Percentiles rank a stretch among this genome's conserved stretches.
Evolutionary conservation across 176 grass and related monocot species (phyloP).

Genomic region (Thalia dealbata): DNA sequence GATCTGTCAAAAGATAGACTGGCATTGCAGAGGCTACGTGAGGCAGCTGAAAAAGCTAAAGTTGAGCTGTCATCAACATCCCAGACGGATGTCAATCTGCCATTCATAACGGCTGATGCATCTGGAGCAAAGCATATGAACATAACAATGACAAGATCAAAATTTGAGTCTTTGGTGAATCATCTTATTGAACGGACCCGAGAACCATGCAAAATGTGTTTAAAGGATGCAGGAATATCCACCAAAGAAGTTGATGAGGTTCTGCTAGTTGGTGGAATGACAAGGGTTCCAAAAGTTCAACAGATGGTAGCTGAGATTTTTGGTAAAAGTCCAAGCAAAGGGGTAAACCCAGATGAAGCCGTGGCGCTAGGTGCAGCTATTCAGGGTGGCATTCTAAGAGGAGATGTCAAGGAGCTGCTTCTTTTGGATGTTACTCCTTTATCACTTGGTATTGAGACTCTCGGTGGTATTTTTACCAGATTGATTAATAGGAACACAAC

Average conservation of each 20-base stretch:
- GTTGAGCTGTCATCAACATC: constrained; percentile 38
- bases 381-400: constrained; percentile 41
- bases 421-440: constrained; percentile 45
- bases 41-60: constrained; percentile 46
- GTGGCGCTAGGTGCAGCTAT: constrained; percentile 39
- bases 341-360: constrained; percentile 39
- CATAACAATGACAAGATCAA: constrained; percentile 36
- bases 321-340: constrained; percentile 36
- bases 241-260: constrained; percentile 37
- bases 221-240: constrained; percentile 33
- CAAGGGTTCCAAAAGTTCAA: constrained; percentile 39
- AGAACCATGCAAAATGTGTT: constrained; percentile 39
- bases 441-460: constrained; percentile 42
- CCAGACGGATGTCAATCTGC: constrained; percentile 38
- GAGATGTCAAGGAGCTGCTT: constrained; percentile 49
- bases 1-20: constrained; percentile 40
- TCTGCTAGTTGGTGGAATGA: constrained; percentile 43
- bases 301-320: constrained; percentile 33
- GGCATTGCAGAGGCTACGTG: constrained; percentile 33
- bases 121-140: constrained; percentile 43
- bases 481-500: constrained; percentile 44
- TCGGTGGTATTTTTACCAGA: constrained; percentile 40
- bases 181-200: constrained; percentile 34
- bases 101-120: constrained; percentile 38
- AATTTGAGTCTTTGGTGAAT: constrained; percentile 30